Base-by-base conservation (phyloP, 805 yeast genomes). In the Wickerhamiella qilinensis region DNA sequence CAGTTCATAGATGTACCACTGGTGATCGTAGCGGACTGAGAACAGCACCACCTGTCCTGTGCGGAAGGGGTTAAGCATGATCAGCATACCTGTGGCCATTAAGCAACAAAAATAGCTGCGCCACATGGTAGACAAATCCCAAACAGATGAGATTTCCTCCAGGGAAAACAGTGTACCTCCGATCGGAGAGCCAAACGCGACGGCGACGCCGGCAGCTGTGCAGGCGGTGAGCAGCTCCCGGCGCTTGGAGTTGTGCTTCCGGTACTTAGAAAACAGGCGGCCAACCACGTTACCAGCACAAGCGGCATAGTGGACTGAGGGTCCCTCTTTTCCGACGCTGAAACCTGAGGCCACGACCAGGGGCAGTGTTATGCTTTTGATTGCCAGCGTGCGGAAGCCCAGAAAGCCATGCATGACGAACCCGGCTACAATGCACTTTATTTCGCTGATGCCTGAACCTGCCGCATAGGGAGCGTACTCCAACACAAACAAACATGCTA, bases 171-270 rank as follows among this genome's bases (percentile, higher is more conserved):
- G 59, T 1, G 17, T n/a, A 8, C 35, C 35, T 20, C 94, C 94
- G 63, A 88, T 84, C 0, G 98, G 98, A 11, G 86, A 73, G 0
- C 94, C 97, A 63, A 91, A 91, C 0, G 97, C 98, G 7, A 91
- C 97, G 0, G 97, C 97, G 7, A 91, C 97, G 38, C 99, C 99
- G 1, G 98, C 94, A 3, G 95, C 97, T 8, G 95, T 71, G 3
- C 94, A 78, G 0, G 98, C 95, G 1, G 88, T 75, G 38, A 91
- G 60, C 38, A 78, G 71, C 44, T 80, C 86, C 20, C 65, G 45
- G 44, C 55, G 51, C 45, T 59, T 52, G 36, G 60, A 43, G 29
- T 56, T 52, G 44, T 54, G 60, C 38, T 39, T 43, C 14, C 60
- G 54, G 42, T 60, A 63, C 32, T 54, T 56, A 28, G 56, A 41